phyloP scores from a whole-genome alignment of 148 eudicot species.

The Chenopodium album region DNA sequence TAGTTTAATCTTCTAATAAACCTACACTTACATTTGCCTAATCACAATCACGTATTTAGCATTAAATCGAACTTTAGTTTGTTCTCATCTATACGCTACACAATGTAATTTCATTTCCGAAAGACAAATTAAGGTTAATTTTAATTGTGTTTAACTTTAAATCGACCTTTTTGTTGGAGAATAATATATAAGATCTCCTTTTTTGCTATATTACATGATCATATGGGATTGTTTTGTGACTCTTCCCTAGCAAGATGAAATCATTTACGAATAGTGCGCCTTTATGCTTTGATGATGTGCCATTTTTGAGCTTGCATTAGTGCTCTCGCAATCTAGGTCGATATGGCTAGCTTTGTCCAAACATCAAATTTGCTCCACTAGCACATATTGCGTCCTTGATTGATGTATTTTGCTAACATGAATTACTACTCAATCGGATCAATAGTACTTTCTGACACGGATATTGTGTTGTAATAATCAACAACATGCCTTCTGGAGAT shows the following conservation, averaged over 20 bases:
- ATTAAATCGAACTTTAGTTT: too few species aligned
- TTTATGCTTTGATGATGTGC: conserved; percentile 14
- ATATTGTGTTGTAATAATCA: neutral
- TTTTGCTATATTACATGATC: neutral
- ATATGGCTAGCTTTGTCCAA: conserved; percentile 20
- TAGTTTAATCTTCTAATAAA: too few species aligned
- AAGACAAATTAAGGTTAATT: neutral
- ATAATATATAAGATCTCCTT: neutral
- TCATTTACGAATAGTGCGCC: neutral
- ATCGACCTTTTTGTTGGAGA: neutral
- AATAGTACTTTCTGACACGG: neutral
- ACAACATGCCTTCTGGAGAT: neutral
- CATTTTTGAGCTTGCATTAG: conserved; percentile 10
- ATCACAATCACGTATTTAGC: too few species aligned
- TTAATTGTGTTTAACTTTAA: too few species aligned
- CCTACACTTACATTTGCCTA: too few species aligned
- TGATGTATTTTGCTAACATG: neutral
- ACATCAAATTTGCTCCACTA: neutral
- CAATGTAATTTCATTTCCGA: neutral
- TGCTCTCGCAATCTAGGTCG: neutral
- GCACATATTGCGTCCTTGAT: neutral
- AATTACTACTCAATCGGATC: neutral
- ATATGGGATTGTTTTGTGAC: neutral
- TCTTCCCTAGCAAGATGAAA: neutral
- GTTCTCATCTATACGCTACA: neutral